These are phyloP conservation scores for Pseudozyma pruni DNA, from an alignment of 1,284 basidiomycete species.

Conservation along the genomic window DNA sequence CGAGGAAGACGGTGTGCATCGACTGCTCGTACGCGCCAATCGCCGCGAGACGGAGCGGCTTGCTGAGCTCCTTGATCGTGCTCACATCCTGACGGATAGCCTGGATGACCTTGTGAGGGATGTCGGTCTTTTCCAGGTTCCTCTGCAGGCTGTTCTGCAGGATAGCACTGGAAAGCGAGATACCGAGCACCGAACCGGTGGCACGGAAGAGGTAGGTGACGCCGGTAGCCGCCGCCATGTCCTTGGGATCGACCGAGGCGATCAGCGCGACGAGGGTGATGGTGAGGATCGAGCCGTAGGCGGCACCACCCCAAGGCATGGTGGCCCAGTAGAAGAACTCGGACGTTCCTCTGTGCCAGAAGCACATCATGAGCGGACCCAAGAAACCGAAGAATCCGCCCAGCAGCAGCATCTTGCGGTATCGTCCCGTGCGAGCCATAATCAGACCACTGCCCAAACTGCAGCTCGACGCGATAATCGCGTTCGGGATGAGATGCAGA, in stretches of 20 bases:
- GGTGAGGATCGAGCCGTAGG: conserved; percentile 66
- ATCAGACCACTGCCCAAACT: conserved; percentile 68
- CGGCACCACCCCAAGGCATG: conserved; percentile 66
- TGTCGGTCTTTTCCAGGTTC: conserved; percentile 55
- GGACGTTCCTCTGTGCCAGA: conserved; percentile 66
- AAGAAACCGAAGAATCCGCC: conserved; percentile 63
- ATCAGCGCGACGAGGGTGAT: conserved; percentile 68
- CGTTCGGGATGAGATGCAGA: conserved; percentile 68
- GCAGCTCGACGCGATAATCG: conserved; percentile 67
- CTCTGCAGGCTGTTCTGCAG: conserved; percentile 67
- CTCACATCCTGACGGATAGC: conserved; percentile 66
- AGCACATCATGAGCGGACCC: conserved; percentile 68
- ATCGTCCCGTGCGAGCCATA: conserved; percentile 68
- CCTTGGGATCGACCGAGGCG: conserved; percentile 67
- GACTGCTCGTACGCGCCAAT: conserved; percentile 67
- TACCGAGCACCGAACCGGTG: conserved; percentile 68
- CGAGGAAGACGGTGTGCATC: conserved; percentile 68
- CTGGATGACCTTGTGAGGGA: conserved; percentile 62
- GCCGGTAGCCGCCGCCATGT: conserved; percentile 68
- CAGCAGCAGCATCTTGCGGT: conserved; percentile 66
- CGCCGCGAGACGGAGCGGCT: conserved; percentile 55
- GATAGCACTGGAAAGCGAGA: conserved; percentile 68
- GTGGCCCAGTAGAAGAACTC: conserved; percentile 66
- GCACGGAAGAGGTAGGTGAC: conserved; percentile 69
- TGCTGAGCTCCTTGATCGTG: conserved; percentile 59